Evolutionary conservation across 164 flowering plant genomes (phyloP), one percentile per base, ranked within the genome.

Genomic region (Piper longum): DNA sequence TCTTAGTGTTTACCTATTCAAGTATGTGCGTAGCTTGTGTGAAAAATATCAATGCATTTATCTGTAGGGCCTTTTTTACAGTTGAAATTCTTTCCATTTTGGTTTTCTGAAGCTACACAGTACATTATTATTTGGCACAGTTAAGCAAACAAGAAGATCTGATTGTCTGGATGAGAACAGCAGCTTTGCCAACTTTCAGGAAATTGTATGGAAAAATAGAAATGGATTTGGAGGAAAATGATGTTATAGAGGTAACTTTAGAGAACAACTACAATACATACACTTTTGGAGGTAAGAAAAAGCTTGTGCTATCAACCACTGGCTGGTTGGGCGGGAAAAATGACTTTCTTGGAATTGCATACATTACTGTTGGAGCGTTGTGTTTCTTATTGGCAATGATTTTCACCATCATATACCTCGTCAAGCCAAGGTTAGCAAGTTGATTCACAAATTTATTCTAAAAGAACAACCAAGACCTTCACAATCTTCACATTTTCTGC

Each of bases 101-200:
- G 48, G 48, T 11, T 44, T 5, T 44, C 7, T 44, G 48, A 11
- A 44, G 52, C 11, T 12, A 48, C 14, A 5, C 14, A 2, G 9
- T 9, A 48, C 12, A 48, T 70, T 41, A 5, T 63, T 68, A 61
- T 72, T 4, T 71, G 67, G 26, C 62, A 69, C 80, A 89, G 98
- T 71, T 92, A 73, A 89, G 80, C 48, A 66, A 88, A 73, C 98
- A 92, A 61, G 97, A 88, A 73, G 84, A 88, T 71, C 96, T 95
- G 7, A 95, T 95, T 66, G 99, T 95, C 36, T 91, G 99, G 99
- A 95, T 95, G 99, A 76, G 99, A 77, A 95, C 99, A 54, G 97
- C 99, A 41, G 97, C 97, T 51, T 85, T 95, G 76, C 99, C 99
- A 45, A 95, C 91, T 9, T 95, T 95, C 41, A 83, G 97, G 74